phyloP scores from a whole-genome alignment of 805 yeast genomes.

The Blastobotrys robertii region DNA sequence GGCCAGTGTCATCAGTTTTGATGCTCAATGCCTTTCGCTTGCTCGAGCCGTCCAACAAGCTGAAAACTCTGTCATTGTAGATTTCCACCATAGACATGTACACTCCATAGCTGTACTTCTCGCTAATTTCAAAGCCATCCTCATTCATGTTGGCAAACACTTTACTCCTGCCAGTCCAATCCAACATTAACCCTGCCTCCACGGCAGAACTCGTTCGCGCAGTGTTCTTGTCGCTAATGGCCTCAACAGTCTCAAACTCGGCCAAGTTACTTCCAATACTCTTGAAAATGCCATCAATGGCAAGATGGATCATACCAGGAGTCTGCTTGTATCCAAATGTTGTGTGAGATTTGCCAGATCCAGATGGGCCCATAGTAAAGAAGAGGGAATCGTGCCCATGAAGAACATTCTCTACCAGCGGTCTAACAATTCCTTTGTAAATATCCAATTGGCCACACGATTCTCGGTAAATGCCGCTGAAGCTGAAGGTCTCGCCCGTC shows the following conservation, averaged over 20 bases:
- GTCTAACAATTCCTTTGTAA: conserved; percentile 28
- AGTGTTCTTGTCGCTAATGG: conserved; percentile 12
- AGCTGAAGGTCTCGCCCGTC: conserved; percentile 22
- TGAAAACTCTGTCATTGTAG: conserved; percentile 38
- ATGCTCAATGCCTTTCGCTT: conserved; percentile 15
- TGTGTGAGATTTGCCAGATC: conserved; percentile 37
- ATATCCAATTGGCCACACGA: conserved; percentile 28
- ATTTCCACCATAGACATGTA: conserved; percentile 46
- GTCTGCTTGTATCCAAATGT: conserved; percentile 20
- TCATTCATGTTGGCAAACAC: conserved; percentile 4
- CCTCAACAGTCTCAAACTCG: conserved; percentile 16
- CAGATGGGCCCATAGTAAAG: conserved; percentile 45
- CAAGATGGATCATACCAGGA: conserved; percentile 32
- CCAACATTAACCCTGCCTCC: conserved; percentile 16
- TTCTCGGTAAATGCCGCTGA: conserved; percentile 28
- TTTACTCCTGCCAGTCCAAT: conserved; percentile 11
- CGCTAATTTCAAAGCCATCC: conserved; percentile 3
- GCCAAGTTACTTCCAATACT: conserved; percentile 17
- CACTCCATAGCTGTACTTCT: conserved; percentile 27
- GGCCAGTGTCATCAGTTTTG: conserved; percentile 36
- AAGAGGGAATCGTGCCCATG: conserved; percentile 33
- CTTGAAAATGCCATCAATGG: conserved; percentile 29
- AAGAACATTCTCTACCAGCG: conserved; percentile 25
- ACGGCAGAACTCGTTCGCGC: conserved; percentile 13
- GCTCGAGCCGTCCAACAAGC: conserved; percentile 25